phyloP scores from a whole-genome alignment of 768 basidiomycete species.

The Lentinula raphanica region DNA sequence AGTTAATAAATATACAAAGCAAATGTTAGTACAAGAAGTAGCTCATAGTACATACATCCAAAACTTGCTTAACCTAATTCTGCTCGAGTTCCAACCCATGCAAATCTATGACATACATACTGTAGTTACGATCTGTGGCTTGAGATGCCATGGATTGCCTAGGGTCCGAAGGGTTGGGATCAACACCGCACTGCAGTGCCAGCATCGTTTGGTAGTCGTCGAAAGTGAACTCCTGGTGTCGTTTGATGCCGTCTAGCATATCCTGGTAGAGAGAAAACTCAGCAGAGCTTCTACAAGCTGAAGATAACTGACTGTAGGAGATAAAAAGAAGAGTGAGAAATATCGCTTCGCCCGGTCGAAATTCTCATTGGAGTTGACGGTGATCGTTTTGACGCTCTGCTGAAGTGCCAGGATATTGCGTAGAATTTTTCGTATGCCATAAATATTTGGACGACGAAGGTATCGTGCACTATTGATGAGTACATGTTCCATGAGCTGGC shows the following conservation, averaged over 20 bases:
- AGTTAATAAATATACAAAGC: not conserved
- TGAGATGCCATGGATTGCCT: constrained; percentile 32
- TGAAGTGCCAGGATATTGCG: constrained; percentile 89
- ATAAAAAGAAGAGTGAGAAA: constrained; percentile 70
- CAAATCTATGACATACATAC: constrained; percentile 85
- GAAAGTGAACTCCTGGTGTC: constrained; percentile 66
- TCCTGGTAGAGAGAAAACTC: constrained; percentile 37
- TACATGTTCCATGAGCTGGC: constrained; percentile 77
- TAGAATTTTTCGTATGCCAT: constrained; percentile 81
- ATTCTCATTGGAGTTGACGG: constrained; percentile 56
- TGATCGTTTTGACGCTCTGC: constrained; percentile 80
- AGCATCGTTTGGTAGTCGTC: constrained; percentile 93
- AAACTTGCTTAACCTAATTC: constrained; percentile 12
- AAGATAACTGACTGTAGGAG: constrained; percentile 59
- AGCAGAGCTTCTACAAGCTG: constrained; percentile 1
- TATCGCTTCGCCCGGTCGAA: constrained; percentile 76
- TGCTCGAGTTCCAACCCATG: constrained; percentile 71
- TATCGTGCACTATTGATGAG: constrained; percentile 71
- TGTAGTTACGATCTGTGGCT: constrained; percentile 68
- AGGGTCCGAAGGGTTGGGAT: constrained; percentile 49
- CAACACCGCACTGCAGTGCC: constrained; percentile 82
- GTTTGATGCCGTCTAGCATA: constrained; percentile 69
- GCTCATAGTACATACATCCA: constrained; percentile 15
- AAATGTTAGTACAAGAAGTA: not conserved
- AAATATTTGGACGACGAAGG: constrained; percentile 62